Conservation (phyloP, 1,284 basidiomycete genomes). For the Macrocystidia cucumis region DNA sequence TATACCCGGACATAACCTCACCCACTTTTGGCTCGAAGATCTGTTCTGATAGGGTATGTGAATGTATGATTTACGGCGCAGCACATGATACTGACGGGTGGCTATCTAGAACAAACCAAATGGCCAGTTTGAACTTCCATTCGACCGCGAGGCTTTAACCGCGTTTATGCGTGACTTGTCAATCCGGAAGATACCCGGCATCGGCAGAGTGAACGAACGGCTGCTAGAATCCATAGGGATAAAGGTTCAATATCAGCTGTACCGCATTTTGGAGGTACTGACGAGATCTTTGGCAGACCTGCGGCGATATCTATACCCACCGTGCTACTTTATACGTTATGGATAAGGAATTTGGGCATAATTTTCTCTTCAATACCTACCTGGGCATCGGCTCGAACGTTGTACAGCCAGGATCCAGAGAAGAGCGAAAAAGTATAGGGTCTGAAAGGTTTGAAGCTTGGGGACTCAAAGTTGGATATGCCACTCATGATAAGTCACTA, state of each 20-base stretch:
- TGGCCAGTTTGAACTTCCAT: constrained; percentile 78
- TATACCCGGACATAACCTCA: background rate
- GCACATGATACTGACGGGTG: no score
- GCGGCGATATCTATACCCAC: constrained; percentile 78
- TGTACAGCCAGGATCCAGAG: constrained; percentile 67
- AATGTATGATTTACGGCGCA: no score
- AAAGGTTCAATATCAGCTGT: constrained; percentile 38
- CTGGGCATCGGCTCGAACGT: constrained; percentile 82
- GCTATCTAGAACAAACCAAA: constrained; percentile 88
- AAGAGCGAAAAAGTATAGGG: constrained; percentile 86
- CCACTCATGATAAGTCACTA: background rate
- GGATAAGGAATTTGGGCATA: constrained; percentile 79
- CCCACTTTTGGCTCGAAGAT: constrained; percentile 47
- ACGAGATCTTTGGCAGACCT: constrained; percentile 48
- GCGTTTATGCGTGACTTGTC: constrained; percentile 70
- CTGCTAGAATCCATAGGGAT: constrained; percentile 82
- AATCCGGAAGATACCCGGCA: constrained; percentile 81
- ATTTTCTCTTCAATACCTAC: constrained; percentile 68
- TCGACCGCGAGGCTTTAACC: constrained; percentile 56
- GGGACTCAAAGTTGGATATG: background rate
- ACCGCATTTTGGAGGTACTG: constrained; percentile 4
- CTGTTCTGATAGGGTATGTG: constrained; percentile 76
- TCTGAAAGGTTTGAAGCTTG: constrained; percentile 64
- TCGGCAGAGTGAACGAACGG: constrained; percentile 84
- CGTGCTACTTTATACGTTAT: constrained; percentile 70